Evolutionary conservation across 176 grass and related monocot species (phyloP).

Genomic region (Oryza australiensis): DNA sequence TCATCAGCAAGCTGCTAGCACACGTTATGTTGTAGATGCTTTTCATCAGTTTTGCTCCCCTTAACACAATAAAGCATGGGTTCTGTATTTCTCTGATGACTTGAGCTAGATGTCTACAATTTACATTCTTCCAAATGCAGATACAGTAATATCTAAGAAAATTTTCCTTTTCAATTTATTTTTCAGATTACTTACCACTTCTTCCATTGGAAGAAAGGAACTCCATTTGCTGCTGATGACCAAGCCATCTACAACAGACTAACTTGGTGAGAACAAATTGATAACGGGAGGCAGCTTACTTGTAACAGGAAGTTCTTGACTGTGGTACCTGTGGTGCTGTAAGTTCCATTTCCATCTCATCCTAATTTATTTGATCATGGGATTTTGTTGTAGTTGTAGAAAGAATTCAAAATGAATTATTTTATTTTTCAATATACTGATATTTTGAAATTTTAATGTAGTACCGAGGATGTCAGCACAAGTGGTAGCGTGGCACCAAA

Average conservation of each 20-base stretch:
- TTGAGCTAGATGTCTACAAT: neutral
- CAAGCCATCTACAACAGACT: slow-evolving; percentile 62
- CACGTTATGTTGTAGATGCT: neutral
- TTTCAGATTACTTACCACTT: slow-evolving; percentile 61
- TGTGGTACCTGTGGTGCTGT: slow-evolving; percentile 60
- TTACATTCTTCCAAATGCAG: neutral
- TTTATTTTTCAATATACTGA: too few relatives aligned
- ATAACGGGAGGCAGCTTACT: slow-evolving; percentile 59
- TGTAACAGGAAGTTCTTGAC: slow-evolving; percentile 65
- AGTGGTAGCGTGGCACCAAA: too few relatives aligned
- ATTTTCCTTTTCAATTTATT: neutral
- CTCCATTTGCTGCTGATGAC: slow-evolving; percentile 67
- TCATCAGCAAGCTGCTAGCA: neutral
- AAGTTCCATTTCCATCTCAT: slow-evolving; percentile 42
- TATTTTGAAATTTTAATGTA: too few relatives aligned
- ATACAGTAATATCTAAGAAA: neutral
- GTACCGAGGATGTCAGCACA: too few relatives aligned
- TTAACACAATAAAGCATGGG: neutral
- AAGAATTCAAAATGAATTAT: neutral
- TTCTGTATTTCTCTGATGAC: neutral
- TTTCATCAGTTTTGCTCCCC: neutral
- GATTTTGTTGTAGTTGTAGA: neutral
- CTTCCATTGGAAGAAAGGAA: slow-evolving; percentile 72
- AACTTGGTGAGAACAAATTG: slow-evolving; percentile 72
- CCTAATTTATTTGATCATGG: neutral